Conservation (phyloP, 805 yeast genomes). For the Yamadazyma sp. region DNA sequence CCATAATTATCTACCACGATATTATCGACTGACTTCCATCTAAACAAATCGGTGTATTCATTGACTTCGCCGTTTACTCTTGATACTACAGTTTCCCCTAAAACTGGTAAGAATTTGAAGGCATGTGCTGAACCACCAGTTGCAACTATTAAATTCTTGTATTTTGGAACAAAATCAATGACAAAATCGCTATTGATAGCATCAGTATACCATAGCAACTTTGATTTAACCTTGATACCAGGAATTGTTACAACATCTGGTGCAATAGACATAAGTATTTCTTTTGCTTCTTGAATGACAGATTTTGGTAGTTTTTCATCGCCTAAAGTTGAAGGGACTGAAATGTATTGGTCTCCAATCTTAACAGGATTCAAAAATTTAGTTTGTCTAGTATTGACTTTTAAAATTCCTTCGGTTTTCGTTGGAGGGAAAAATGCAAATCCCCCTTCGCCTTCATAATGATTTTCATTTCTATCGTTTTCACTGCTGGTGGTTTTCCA, state of each 20-base stretch:
- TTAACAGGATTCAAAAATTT: conserved; percentile 7
- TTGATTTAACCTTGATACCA: conserved; percentile 2
- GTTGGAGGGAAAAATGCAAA: conserved; percentile 6
- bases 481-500: conserved; percentile 22
- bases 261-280: neutral
- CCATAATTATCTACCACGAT: conserved; percentile 3
- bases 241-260: conserved; percentile 4
- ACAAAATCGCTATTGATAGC: conserved; percentile 26
- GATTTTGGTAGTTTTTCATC: conserved; percentile 4
- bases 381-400: conserved; percentile 6
- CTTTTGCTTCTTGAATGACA: conserved; percentile 3
- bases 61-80: conserved; percentile 1
- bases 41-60: conserved; percentile 8
- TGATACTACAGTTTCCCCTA: conserved; percentile 18
- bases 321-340: conserved; percentile 3
- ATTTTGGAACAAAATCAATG: conserved; percentile 30
- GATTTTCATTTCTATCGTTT: conserved; percentile 1
- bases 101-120: conserved; percentile 32
- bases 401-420: conserved; percentile 6
- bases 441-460: conserved; percentile 1
- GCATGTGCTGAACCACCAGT: conserved; percentile 39
- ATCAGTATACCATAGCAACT: conserved; percentile 10
- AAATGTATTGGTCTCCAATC: neutral
- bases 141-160: conserved; percentile 24
- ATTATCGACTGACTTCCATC: conserved; percentile 8